Evolutionary conservation across 345 rosid species (phyloP).

Genomic region (Raphanus raphanistrum): DNA sequence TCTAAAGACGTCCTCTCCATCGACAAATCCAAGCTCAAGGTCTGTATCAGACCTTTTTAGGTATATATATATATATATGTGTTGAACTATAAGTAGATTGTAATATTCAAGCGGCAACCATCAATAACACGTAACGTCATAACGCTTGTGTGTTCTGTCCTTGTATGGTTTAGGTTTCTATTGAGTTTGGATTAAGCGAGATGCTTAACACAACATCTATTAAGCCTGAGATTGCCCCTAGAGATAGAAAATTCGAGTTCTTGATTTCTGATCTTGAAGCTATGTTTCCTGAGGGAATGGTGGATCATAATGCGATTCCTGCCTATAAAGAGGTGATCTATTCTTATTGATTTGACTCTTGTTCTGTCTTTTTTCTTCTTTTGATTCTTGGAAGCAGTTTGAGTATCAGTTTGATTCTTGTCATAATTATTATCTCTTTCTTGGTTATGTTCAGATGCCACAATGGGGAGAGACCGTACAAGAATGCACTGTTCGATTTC

Average conservation of each 20-base stretch:
- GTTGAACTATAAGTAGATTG: too few species aligned
- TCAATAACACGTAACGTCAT: not conserved
- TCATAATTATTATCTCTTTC: not conserved
- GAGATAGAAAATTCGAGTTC: slow-evolving; percentile 59
- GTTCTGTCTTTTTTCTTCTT: too few species aligned
- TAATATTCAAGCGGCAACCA: too few species aligned
- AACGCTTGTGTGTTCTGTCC: not conserved
- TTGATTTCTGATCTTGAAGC: slow-evolving; percentile 54
- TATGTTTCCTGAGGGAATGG: slow-evolving; percentile 56
- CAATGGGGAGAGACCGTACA: slow-evolving; percentile 59
- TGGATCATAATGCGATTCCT: slow-evolving; percentile 48
- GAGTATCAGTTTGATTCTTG: not conserved
- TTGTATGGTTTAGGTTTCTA: slow-evolving; percentile 50
- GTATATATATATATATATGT: not conserved
- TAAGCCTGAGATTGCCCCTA: slow-evolving; percentile 49
- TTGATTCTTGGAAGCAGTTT: not conserved
- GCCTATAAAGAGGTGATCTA: slow-evolving; percentile 55
- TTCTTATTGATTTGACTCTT: not conserved
- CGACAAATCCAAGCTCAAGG: slow-evolving; percentile 66
- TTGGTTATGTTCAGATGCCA: slow-evolving; percentile 54
- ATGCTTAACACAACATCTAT: slow-evolving; percentile 61
- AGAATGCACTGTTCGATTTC: slow-evolving; percentile 51
- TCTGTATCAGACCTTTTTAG: slow-evolving; percentile 10
- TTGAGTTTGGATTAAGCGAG: slow-evolving; percentile 79
- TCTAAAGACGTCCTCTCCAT: slow-evolving; percentile 35